Evolutionary conservation across 108 stramenopile species (phyloP).

Genomic region (Phaeodactylum tricornutum): DNA sequence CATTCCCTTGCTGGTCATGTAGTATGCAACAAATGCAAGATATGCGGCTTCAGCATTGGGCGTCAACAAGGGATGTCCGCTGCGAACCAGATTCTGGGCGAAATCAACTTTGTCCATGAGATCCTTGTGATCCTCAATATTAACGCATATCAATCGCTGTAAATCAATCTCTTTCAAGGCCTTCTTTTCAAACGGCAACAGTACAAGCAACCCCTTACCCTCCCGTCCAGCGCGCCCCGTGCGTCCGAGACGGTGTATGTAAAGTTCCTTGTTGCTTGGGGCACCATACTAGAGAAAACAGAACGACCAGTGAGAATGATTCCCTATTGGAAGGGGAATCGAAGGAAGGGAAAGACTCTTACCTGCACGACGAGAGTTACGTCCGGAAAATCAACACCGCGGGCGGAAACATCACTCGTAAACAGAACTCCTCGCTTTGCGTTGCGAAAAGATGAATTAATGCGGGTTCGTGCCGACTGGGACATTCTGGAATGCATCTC

Average conservation of each 20-base stretch:
- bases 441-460: neutral
- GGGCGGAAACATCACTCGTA: constrained; percentile 84
- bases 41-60: constrained; percentile 25
- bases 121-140: too few relatives aligned
- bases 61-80: constrained; percentile 21
- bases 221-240: constrained; percentile 85
- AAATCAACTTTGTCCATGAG: too few relatives aligned
- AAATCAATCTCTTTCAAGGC: too few relatives aligned
- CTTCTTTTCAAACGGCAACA: too few relatives aligned
- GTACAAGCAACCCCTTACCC: too few relatives aligned
- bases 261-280: constrained; percentile 45
- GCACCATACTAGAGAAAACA: constrained; percentile 1
- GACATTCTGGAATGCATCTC: constrained; percentile 7
- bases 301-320: too few relatives aligned
- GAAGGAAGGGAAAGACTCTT: too few relatives aligned
- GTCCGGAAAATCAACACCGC: constrained; percentile 80
- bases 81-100: constrained; percentile 11
- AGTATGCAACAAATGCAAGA: constrained; percentile 23
- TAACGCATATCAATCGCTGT: too few relatives aligned
- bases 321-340: too few relatives aligned
- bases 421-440: constrained; percentile 47
- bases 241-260: constrained; percentile 93
- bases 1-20: neutral
- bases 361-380: constrained; percentile 44
- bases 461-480: neutral